A percentile compares a stretch with the other conserved stretches of the same genome.
Conservation (phyloP, 2,329 filamentous ascomycete species). For the Ciborinia camelliae region DNA sequence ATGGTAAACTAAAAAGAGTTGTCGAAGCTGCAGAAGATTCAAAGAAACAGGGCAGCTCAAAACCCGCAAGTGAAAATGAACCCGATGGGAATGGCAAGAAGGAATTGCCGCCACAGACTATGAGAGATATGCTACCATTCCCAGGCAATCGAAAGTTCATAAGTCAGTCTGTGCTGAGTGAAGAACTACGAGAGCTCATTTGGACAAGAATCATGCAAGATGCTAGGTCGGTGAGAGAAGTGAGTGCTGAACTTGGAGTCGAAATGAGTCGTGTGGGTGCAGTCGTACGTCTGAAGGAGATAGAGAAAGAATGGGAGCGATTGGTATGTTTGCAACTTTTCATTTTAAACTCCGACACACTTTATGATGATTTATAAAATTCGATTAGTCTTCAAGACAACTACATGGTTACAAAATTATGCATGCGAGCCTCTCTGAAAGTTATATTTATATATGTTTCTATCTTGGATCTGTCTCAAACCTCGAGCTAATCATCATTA, state of each 20-base stretch:
- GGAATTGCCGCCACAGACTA: constrained; percentile 26
- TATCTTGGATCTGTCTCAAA: constrained; percentile 21
- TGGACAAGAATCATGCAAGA: constrained; percentile 54
- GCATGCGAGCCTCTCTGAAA: constrained; percentile 74
- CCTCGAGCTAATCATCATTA: constrained; percentile 25
- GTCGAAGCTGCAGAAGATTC: constrained; percentile 13
- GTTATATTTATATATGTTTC: constrained; percentile 25
- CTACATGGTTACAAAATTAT: constrained; percentile 80
- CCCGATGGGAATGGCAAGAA: constrained; percentile 17
- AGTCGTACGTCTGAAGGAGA: constrained; percentile 64
- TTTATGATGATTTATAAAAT: constrained; percentile 68
- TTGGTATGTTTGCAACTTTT: constrained; percentile 52
- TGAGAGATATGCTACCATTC: constrained; percentile 48
- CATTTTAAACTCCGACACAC: constrained; percentile 17
- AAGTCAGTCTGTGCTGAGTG: constrained; percentile 61
- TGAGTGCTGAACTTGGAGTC: constrained; percentile 60
- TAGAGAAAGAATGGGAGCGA: constrained; percentile 63
- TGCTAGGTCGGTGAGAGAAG: constrained; percentile 56
- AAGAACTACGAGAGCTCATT: constrained; percentile 61
- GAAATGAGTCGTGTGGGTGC: constrained; percentile 68
- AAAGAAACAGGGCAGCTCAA: constrained; percentile 5
- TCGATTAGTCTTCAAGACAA: constrained; percentile 99
- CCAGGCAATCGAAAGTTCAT: constrained; percentile 59
- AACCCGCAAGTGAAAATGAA: constrained; percentile 10
- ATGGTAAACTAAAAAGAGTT: constrained; percentile 34